Evolutionary conservation across 2,329 filamentous ascomycete species (phyloP), one percentile per base, ranked within the genome.

Genomic region (Exophiala mesophila): DNA sequence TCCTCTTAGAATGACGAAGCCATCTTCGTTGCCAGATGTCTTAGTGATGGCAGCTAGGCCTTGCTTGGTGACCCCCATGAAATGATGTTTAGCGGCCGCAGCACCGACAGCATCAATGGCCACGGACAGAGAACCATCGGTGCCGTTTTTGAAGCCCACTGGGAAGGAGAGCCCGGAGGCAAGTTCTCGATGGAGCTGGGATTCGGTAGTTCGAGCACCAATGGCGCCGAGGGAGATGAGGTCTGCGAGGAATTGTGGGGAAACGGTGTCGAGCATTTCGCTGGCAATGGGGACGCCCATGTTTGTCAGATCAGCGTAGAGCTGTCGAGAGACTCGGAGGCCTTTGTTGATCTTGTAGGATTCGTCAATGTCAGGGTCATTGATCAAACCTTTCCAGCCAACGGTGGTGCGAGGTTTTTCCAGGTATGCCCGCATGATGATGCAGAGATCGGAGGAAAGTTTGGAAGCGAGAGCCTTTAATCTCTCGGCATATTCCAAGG

Each of bases 301-400:
- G 63, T 79, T 74, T 0, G 90, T 97, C 56, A 98, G 73, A 63
- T 97, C 88, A 50, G 94, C 83, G 67, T 96, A 97, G 62, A 98
- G 77, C 67, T 97, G 83, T 55, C 92, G 78, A 42, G 88, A 86
- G 41, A 88, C 73, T 37, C 86, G 81, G 59, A 98, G 69, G 15
- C 92, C 92, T 75, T 97, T 97, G 76, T 97, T 97, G 72, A 98
- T 97, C 70, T 96, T 82, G 83, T 95, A 97, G 67, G 85, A 92
- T 65, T 95, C 90, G 67, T 97, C 89, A 62, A 98, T 94, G 61
- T 97, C 90, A 2, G 92, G 92, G 68, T 98, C 92, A 65, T 98
- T 97, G 72, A 98, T 94, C 57, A 98, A 73, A 36, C 92, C 92
- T 73, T 98, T 98, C 92, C 92, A 98, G 56, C 92, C 92, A 19